These are phyloP conservation scores for Aspergillus carlsbadensis DNA, from an alignment of 495 filamentous ascomycete genomes.

Conservation along the genomic window DNA sequence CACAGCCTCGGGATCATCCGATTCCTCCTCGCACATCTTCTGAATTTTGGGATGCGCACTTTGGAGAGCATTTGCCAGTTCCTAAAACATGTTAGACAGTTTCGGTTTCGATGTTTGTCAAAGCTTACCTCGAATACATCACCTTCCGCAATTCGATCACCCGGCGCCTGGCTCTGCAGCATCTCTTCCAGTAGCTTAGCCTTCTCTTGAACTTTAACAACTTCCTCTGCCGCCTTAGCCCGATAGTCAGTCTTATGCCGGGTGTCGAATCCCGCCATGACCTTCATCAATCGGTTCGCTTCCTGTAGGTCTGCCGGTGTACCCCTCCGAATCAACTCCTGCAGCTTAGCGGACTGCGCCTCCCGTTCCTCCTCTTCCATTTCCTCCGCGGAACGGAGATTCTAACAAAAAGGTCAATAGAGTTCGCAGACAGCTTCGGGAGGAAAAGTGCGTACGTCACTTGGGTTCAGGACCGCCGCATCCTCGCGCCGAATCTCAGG, in stretches of 20 bases:
- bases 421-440: background rate
- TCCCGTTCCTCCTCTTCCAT: slow-evolving; percentile 97
- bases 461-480: slow-evolving; percentile 95
- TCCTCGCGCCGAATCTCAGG: slow-evolving; percentile 90
- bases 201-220: slow-evolving; percentile 88
- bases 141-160: slow-evolving; percentile 80
- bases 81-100: slow-evolving; percentile 40
- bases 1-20: slow-evolving; percentile 92
- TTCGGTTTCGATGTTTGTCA: background rate
- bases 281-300: slow-evolving; percentile 95
- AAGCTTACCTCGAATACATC: slow-evolving; percentile 81
- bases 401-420: slow-evolving; percentile 54
- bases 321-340: slow-evolving; percentile 91
- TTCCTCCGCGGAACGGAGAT: slow-evolving; percentile 92
- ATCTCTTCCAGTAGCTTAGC: slow-evolving; percentile 90
- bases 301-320: slow-evolving; percentile 91
- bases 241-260: slow-evolving; percentile 95
- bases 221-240: slow-evolving; percentile 95
- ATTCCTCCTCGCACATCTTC: slow-evolving; percentile 99
- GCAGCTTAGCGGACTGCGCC: slow-evolving; percentile 93
- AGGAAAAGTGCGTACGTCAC: slow-evolving; percentile 68
- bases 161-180: slow-evolving; percentile 76
- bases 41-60: slow-evolving; percentile 98
- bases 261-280: slow-evolving; percentile 97
- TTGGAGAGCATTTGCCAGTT: slow-evolving; percentile 86